phyloP scores from a whole-genome alignment of 768 basidiomycete species.

The Hysterangium stoloniferum region DNA sequence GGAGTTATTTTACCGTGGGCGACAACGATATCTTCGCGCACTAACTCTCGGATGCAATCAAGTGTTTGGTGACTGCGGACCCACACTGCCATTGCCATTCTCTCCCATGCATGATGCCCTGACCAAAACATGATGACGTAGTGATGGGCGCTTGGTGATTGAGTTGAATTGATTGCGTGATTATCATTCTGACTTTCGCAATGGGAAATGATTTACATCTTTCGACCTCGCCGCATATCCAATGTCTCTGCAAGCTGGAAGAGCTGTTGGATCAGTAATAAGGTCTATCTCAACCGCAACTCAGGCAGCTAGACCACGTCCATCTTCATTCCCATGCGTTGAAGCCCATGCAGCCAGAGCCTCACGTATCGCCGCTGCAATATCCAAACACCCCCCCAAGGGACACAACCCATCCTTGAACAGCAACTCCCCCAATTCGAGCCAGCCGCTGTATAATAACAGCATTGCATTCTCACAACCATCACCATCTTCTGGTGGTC shows the following conservation, averaged over 20 bases:
- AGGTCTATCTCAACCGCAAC: constrained; percentile 1
- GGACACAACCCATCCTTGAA: constrained; percentile 13
- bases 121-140: too few species aligned
- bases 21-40: too few species aligned
- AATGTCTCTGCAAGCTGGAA: background rate
- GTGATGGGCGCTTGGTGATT: too few species aligned
- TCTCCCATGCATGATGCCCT: too few species aligned
- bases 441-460: background rate
- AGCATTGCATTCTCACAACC: background rate
- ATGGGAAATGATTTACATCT: too few species aligned
- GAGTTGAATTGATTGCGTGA: too few species aligned
- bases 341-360: constrained; percentile 72
- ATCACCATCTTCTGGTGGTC: constrained; percentile 42
- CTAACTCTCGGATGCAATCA: too few species aligned
- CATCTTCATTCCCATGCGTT: constrained; percentile 59
- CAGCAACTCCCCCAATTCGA: constrained; percentile 15
- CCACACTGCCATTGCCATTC: too few species aligned
- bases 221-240: background rate
- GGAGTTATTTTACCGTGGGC: too few species aligned
- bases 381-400: constrained; percentile 19
- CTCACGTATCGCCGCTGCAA: constrained; percentile 38
- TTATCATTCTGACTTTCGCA: background rate
- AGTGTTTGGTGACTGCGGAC: too few species aligned
- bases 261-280: background rate
- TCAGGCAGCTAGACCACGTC: background rate